Evolutionary conservation across 2,329 filamentous ascomycete genomes (phyloP).

Genomic region (Colletotrichum melonis): DNA sequence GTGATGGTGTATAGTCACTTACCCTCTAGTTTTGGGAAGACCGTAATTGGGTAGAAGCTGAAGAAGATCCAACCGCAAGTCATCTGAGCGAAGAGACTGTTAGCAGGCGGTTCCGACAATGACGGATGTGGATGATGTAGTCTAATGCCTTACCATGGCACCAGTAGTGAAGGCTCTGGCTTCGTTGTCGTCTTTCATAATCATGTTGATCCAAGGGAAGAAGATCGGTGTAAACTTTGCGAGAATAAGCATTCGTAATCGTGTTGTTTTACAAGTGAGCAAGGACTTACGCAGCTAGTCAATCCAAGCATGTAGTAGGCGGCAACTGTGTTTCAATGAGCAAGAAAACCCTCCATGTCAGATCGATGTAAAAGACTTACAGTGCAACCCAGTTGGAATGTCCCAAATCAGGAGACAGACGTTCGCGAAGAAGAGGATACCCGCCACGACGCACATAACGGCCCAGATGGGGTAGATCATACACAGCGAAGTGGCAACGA

Average conservation of each 20-base stretch:
- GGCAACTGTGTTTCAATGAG: slow-evolving; percentile 3
- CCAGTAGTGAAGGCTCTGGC: slow-evolving; percentile 36
- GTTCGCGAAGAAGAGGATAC: slow-evolving; percentile 33
- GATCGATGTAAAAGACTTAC: not conserved
- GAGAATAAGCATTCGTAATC: no score
- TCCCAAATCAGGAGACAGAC: slow-evolving; percentile 35
- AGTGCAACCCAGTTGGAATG: slow-evolving; percentile 35
- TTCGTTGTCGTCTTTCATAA: slow-evolving; percentile 36
- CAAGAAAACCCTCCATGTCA: not conserved
- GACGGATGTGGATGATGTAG: no score
- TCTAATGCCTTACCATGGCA: slow-evolving; percentile 12
- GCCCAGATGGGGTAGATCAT: slow-evolving; percentile 47
- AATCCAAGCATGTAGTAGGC: slow-evolving; percentile 36
- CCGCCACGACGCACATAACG: slow-evolving; percentile 39
- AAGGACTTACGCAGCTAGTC: slow-evolving; percentile 29
- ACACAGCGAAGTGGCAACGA: slow-evolving; percentile 41
- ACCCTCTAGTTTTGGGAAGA: slow-evolving; percentile 35
- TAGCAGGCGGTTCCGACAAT: no score
- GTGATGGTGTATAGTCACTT: no score
- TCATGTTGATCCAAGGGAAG: slow-evolving; percentile 35
- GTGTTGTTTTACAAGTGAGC: no score
- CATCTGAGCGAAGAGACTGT: not conserved
- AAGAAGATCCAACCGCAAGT: slow-evolving; percentile 35
- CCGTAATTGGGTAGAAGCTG: slow-evolving; percentile 36
- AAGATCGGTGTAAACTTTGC: slow-evolving; percentile 26